phyloP scores from a whole-genome alignment of 2,329 filamentous ascomycete species.

The Thielaviopsis musarum region DNA sequence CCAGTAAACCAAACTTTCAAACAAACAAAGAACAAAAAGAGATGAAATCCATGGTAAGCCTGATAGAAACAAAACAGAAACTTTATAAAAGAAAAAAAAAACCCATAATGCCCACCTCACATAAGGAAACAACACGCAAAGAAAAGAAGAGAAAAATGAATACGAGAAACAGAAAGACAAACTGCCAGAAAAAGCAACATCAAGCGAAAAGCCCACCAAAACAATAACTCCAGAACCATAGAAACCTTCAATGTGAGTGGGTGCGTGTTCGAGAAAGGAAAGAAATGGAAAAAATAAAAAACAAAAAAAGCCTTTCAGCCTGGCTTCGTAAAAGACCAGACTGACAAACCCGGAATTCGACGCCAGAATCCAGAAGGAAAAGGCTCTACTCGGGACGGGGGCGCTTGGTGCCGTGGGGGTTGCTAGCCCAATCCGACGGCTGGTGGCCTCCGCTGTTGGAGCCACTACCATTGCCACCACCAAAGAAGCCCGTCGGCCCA shows the following conservation, averaged over 20 bases:
- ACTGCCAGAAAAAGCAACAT: background rate
- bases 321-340: too few species aligned
- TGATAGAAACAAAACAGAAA: background rate
- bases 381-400: conserved; percentile 48
- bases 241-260: too few species aligned
- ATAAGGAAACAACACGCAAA: background rate
- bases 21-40: background rate
- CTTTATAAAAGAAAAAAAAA: background rate
- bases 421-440: conserved; percentile 25
- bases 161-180: background rate
- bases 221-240: too few species aligned
- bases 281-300: too few species aligned
- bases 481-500: conserved; percentile 57
- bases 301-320: too few species aligned
- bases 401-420: conserved; percentile 67
- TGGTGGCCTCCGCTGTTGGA: conserved; percentile 31
- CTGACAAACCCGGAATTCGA: too few species aligned
- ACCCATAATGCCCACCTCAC: background rate
- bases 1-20: background rate
- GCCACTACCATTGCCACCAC: conserved; percentile 27
- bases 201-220: too few species aligned
- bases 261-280: too few species aligned
- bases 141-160: background rate
- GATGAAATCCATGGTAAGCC: background rate
- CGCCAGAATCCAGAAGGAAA: background rate